Base-by-base conservation (phyloP, 768 basidiomycete genomes). In the Hysterangium stoloniferum region DNA sequence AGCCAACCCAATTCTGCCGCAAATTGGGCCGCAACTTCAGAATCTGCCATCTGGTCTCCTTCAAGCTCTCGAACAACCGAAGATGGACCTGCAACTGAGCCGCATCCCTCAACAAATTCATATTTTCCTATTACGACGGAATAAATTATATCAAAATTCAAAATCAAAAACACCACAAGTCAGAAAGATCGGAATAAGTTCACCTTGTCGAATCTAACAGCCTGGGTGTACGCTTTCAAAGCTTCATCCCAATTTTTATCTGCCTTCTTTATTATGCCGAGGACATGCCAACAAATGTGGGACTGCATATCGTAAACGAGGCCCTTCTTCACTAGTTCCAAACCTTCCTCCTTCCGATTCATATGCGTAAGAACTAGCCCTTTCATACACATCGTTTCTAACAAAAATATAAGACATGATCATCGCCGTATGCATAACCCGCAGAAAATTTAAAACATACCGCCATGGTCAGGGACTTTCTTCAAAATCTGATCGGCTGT, bases 281-380 rank as follows among this genome's bases (percentile, higher is more conserved):
- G 87, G 56, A 98, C 95, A 67, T 99, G 96, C 94, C 96, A 98
- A 62, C 84, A 86, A 62, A 99, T 97, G 61, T 97, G 93, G 17
- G 90, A 93, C 28, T 78, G 83, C 48, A 89, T 68, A 67, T 94
- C 89, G 41, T 82, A 72, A 36, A 80, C 76, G 57, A 90, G 76
- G 52, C 92, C 92, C 58, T 87, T 84, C 71, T 86, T 85, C 57
- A 91, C 84, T 38, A 90, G 76, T 32, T 86, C 83, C 52, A 86
- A 71, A 27, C 92, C 92, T 56, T 92, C 80, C 25, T 85, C 89
- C 54, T 81, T 81, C 62, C 75, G 75, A 44, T 82, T 89, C 78
- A 83, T 80, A 62, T 86, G 86, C 27, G 81, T 83, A 59, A 84
- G 70, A 47, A 96, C 73, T 43, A 98, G 80, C 1, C 95, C 95